These are phyloP conservation scores for Boletus pseudopeckii DNA, from an alignment of 768 basidiomycete genomes.

Conservation along the genomic window DNA sequence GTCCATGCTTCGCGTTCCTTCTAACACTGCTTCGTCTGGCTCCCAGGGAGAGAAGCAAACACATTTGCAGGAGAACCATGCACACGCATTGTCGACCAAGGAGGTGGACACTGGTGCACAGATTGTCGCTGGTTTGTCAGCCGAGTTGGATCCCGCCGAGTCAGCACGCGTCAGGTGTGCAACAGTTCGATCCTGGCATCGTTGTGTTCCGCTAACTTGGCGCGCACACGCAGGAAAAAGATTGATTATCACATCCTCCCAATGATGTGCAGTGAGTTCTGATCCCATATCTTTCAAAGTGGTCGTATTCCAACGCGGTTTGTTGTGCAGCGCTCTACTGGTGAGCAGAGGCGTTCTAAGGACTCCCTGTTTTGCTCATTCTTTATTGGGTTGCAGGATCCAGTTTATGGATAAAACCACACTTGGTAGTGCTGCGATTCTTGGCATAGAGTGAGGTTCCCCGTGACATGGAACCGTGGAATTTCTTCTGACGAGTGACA, in stretches of 20 bases:
- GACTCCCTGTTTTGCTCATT: neutral
- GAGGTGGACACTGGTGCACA: slow-evolving; percentile 64
- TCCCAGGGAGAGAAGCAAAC: slow-evolving; percentile 9
- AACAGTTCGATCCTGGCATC: neutral
- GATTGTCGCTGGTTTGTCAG: slow-evolving; percentile 44
- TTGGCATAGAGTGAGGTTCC: slow-evolving; percentile 58
- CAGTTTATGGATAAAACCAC: slow-evolving; percentile 81
- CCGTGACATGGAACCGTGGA: neutral
- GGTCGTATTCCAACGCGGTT: neutral
- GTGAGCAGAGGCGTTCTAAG: slow-evolving; percentile 24
- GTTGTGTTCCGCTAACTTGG: neutral
- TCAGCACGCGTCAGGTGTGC: slow-evolving; percentile 48
- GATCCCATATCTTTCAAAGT: neutral
- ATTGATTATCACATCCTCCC: slow-evolving; percentile 68
- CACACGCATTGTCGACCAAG: slow-evolving; percentile 35
- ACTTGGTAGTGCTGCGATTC: slow-evolving; percentile 60
- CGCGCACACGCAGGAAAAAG: slow-evolving; percentile 40
- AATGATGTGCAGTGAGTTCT: slow-evolving; percentile 63
- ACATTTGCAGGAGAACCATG: slow-evolving; percentile 11
- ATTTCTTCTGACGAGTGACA: slow-evolving; percentile 22
- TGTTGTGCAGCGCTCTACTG: slow-evolving; percentile 48
- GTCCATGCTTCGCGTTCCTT: slow-evolving; percentile 2
- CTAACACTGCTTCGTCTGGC: slow-evolving; percentile 12
- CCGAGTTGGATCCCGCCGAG: slow-evolving; percentile 50
- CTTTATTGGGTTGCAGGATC: slow-evolving; percentile 41